Conservation (phyloP, 2,329 filamentous ascomycete genomes). For the Chaetothyriales sp. region DNA sequence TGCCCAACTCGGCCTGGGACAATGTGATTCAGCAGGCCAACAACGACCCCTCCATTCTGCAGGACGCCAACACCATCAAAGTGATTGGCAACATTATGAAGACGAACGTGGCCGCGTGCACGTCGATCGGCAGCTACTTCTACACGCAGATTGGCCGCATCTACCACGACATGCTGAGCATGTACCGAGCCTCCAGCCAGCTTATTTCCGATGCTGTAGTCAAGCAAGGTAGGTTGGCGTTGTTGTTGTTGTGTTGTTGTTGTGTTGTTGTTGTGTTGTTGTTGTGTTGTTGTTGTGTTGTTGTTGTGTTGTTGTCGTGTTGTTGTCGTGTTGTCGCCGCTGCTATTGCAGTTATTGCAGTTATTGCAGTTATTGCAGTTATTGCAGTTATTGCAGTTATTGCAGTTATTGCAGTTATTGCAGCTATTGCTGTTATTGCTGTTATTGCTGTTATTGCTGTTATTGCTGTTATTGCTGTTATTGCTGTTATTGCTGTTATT, state of each 20-base stretch:
- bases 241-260: too few species aligned
- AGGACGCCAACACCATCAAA: conserved; percentile 92
- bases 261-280: too few species aligned
- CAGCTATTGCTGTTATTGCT: conserved; percentile 1
- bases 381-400: too few species aligned
- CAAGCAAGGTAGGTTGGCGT: conserved; percentile 61
- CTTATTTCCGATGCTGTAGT: conserved; percentile 89
- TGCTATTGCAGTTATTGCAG: too few species aligned
- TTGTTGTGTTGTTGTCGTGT: too few species aligned
- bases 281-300: too few species aligned
- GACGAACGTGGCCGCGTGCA: conserved; percentile 97
- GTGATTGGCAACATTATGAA: conserved; percentile 99
- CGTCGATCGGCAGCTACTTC: conserved; percentile 92
- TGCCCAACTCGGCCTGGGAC: conserved; percentile 91
- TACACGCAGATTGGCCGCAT: conserved; percentile 96
- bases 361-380: too few species aligned
- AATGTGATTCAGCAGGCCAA: conserved; percentile 83
- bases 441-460: too few species aligned
- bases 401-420: too few species aligned
- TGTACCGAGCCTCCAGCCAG: conserved; percentile 95
- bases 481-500: too few species aligned
- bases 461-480: too few species aligned
- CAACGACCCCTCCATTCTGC: conserved; percentile 68
- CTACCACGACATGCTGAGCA: conserved; percentile 96
- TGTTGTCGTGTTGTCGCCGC: too few species aligned